Conservation (phyloP, 805 yeast species). For the Candida qinlingensis region DNA sequence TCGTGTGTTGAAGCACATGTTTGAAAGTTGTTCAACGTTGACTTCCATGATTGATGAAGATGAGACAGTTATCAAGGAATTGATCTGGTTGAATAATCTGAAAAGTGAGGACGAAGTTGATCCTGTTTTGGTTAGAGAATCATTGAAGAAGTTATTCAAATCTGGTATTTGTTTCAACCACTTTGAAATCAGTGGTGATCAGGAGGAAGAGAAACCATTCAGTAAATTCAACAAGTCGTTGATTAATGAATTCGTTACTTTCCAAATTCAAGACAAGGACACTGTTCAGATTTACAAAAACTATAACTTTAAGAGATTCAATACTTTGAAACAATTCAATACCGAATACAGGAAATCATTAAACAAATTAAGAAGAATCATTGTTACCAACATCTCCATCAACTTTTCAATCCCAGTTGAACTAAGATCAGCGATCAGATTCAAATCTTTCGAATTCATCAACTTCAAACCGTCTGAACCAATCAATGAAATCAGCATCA, state of each 20-base stretch:
- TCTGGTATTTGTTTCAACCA: constrained; percentile 3
- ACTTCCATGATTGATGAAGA: constrained; percentile 8
- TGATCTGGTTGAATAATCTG: constrained; percentile 6
- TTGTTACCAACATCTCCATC: constrained; percentile 1
- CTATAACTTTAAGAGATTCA: neutral
- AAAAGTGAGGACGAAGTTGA: constrained; percentile 1
- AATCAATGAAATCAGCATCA: constrained; percentile 1
- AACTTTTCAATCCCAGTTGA: neutral
- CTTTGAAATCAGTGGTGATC: neutral
- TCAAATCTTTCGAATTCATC: constrained; percentile 1
- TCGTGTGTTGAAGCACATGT: neutral
- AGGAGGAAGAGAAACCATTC: neutral
- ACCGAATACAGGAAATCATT: neutral
- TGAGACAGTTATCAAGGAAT: neutral
- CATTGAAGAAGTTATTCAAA: neutral
- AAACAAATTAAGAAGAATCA: constrained; percentile 1
- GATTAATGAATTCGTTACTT: neutral
- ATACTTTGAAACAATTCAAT: neutral
- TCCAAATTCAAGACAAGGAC: neutral
- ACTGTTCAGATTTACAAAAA: neutral
- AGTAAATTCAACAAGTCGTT: neutral
- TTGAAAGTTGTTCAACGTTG: constrained; percentile 4
- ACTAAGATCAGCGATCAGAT: neutral
- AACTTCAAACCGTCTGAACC: neutral
- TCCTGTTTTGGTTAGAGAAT: neutral